Evolutionary conservation across 2,329 filamentous ascomycete species (phyloP), one percentile per base, ranked within the genome.

Genomic region (Trichoderma asperellum): DNA sequence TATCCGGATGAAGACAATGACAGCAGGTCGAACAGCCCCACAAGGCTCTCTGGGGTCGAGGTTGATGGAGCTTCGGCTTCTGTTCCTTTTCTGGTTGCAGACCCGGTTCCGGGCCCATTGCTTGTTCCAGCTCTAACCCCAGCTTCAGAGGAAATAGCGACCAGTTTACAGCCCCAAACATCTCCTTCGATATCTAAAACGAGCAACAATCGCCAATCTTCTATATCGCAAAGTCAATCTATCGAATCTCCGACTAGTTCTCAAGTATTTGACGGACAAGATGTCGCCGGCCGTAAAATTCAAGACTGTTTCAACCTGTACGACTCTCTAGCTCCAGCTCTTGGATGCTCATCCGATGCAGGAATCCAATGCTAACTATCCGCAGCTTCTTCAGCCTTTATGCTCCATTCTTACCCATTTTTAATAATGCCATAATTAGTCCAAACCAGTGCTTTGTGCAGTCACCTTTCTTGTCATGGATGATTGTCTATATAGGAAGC

Each of bases 401-500:
- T n/a, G 64, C 56, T 12, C 64, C 64, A 4, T 68, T 59, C 47
- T 53, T 68, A 18, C 64, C 64, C 18, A 53, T 60, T 11, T 68
- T 53, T 6, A 52, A 14, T 16, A 37, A 27, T 14, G 2, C 57
- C 12, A 24, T 34, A 16, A 21, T 24, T 5, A 53, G 34, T 7
- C 64, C 64, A 52, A 53, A 68, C 7, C 47, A 59, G 14, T 68
- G 47, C 56, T 68, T 52, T 7, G 56, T 24, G 14, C 55, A 68
- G 29, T 68, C 64, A 21, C 56, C 64, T 10, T 72, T 76, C 68
- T 73, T 82, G 4, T 81, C 81, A 71, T 82, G 80, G 80, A 74
- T 73, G 16, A 79, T 82, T 24, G 73, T 81, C 7, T 77, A 78
- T 59, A 78, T 80, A 14, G 80, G 80, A 35, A 77, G 79, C 24